These are phyloP conservation scores for Trichosanthes truncata DNA, from an alignment of 306 rosid species.

Conservation along the genomic window DNA sequence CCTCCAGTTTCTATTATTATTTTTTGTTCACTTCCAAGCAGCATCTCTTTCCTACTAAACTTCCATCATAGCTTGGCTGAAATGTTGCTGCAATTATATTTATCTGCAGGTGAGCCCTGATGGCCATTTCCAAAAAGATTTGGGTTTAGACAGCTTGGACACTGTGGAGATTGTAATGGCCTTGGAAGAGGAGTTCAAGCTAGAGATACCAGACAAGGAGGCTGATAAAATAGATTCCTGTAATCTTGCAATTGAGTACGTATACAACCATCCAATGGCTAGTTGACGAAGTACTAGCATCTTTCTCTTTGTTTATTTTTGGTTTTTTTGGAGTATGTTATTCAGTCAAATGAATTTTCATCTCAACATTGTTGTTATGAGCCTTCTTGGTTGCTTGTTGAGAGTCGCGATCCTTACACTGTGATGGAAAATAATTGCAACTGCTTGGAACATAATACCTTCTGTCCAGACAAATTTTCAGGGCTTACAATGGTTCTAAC, in stretches of 20 bases:
- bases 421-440: slow-evolving; percentile 5
- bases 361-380: not conserved
- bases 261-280: slow-evolving; percentile 88
- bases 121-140: slow-evolving; percentile 82
- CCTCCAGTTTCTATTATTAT: not conserved
- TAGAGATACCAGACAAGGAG: slow-evolving; percentile 91
- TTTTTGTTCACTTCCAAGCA: not conserved
- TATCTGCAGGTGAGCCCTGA: slow-evolving; percentile 57
- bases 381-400: not conserved
- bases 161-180: slow-evolving; percentile 96
- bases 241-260: slow-evolving; percentile 76
- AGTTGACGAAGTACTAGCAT: slow-evolving; percentile 22
- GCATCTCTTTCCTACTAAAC: not conserved
- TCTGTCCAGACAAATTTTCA: not conserved
- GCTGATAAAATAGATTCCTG: slow-evolving; percentile 81
- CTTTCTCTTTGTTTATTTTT: slow-evolving; percentile 5
- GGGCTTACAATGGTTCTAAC: not conserved
- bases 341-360: not conserved
- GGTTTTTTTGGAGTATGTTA: slow-evolving; percentile 2
- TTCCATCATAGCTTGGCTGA: not conserved
- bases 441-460: not conserved
- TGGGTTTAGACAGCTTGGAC: slow-evolving; percentile 97
- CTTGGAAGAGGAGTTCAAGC: slow-evolving; percentile 94
- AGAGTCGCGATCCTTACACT: not conserved
- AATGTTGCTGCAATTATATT: slow-evolving; percentile 2